phyloP scores from a whole-genome alignment of 192 early-diverging fungal genomes.

The Phycomyces nitens region DNA sequence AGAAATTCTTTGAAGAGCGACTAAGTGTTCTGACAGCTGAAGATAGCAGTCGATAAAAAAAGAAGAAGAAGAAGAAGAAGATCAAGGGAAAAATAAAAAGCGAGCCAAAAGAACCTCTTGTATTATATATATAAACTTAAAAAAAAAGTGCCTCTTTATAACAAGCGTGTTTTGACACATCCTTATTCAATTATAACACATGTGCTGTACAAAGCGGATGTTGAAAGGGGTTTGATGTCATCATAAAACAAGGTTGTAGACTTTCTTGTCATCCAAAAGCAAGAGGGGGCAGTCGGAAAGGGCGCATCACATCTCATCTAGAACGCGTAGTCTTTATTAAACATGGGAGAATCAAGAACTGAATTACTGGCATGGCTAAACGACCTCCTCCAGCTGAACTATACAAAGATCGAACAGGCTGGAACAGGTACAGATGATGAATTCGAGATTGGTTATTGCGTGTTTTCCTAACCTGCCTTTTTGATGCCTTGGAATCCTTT shows the following conservation, averaged over 20 bases:
- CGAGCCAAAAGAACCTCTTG: no score
- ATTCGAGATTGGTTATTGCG: constrained; percentile 2
- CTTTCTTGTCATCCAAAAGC: not conserved
- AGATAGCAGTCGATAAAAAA: not conserved
- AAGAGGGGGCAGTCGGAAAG: not conserved
- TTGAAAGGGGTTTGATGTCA: constrained; percentile 1
- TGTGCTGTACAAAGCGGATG: not conserved
- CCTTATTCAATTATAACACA: no score
- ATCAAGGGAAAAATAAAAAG: not conserved
- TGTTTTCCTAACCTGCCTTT: not conserved
- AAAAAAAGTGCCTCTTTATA: no score
- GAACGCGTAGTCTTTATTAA: not conserved
- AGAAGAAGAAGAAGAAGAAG: not conserved
- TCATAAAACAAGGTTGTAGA: not conserved
- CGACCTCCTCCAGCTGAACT: constrained; percentile 84
- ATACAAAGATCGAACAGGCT: constrained; percentile 92
- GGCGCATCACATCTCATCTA: not conserved
- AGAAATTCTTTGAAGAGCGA: constrained; percentile 76
- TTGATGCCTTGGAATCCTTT: not conserved
- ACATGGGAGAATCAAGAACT: constrained; percentile 87
- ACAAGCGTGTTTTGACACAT: no score
- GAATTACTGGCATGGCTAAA: constrained; percentile 96
- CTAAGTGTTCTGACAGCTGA: constrained; percentile 43
- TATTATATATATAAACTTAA: no score
- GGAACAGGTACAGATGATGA: constrained; percentile 71